Base-by-base conservation (phyloP, 2,329 filamentous ascomycete genomes). In the Botrytis tulipae region DNA sequence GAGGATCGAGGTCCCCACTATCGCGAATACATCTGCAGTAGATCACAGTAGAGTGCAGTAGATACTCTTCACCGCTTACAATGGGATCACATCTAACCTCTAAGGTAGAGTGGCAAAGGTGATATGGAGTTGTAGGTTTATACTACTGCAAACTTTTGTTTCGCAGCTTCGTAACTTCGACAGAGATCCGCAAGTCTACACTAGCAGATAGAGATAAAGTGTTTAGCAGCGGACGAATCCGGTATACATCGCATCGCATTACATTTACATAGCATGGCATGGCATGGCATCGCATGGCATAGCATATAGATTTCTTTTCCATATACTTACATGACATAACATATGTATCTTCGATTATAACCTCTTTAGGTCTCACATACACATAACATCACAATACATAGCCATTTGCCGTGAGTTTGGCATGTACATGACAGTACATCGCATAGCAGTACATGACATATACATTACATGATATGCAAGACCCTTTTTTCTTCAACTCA, bases 181-280 rank as follows among this genome's bases (percentile, higher is more conserved):
- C 48, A 37, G 42, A 42, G 66, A 32, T 57, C 66, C 35, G n/a
- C 37, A n/a, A 44, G 37, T 57, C n/a, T 25, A 42, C 62, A 25
- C 10, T 20, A 32, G 66, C 25, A 57, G 65, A 62, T 51, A 37
- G 44, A 67, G 46, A 63, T 67, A 18, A 35, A 54, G 46, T 42
- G 18, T n/a, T 22, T 66, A 25, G 62, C 25, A 54, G 66, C 35
- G 66, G 66, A 37, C 46, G 35, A 68, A 35, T 57, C 35, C 35
- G 37, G 54, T 22, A 60, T 65, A 71, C 70, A 71, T 71, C 20
- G 57, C 70, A 70, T 70, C 20, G 18, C 69, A 71, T 71, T 46
- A 32, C 54, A 62, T 71, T 22, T 16, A 32, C 69, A 51, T 51
- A 7, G 29, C 63, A 71, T 62, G 1, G 57, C 68, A 51, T 70